A percentile compares a stretch with the other conserved stretches of the same genome.
Evolutionary conservation across 345 rosid genomes (phyloP).

Genomic region (Viola odorata): DNA sequence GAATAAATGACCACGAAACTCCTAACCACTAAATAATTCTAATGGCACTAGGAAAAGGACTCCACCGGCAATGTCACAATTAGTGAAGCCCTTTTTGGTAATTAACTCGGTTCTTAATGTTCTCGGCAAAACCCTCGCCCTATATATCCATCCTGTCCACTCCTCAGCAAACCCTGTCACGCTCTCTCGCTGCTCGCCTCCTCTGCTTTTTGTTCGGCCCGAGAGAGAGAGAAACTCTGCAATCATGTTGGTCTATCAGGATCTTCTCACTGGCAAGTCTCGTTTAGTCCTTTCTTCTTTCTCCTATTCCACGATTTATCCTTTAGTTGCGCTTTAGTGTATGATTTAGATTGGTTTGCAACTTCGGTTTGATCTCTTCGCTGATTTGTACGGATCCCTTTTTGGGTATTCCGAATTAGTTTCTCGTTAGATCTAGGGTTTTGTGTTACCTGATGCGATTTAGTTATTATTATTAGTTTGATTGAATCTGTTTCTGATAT

Average conservation of each 20-base stretch:
- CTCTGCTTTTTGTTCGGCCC: constrained; percentile 26
- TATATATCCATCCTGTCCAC: constrained; percentile 16
- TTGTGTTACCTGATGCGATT: too few relatives aligned
- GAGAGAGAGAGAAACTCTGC: constrained; percentile 35
- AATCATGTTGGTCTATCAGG: constrained; percentile 93
- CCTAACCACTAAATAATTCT: too few relatives aligned
- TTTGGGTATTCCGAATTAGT: too few relatives aligned
- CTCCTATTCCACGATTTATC: too few relatives aligned
- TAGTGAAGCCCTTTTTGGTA: constrained; percentile 7
- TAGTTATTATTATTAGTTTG: neutral
- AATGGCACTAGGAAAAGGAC: constrained; percentile 4
- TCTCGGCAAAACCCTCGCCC: constrained; percentile 36
- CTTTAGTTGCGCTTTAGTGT: too few relatives aligned
- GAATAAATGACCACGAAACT: too few relatives aligned
- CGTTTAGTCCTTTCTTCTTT: too few relatives aligned
- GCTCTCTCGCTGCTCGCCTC: constrained; percentile 27
- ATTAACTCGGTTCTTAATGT: neutral
- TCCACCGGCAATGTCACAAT: neutral
- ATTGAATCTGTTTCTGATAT: neutral
- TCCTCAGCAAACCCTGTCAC: rapidly evolving
- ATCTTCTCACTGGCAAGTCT: constrained; percentile 54
- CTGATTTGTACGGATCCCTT: neutral
- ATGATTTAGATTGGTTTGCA: too few relatives aligned
- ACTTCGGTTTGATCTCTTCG: neutral
- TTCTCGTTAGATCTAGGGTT: constrained; percentile 13